phyloP scores from a whole-genome alignment of 495 filamentous ascomycete species.

The Podospora sp. region DNA sequence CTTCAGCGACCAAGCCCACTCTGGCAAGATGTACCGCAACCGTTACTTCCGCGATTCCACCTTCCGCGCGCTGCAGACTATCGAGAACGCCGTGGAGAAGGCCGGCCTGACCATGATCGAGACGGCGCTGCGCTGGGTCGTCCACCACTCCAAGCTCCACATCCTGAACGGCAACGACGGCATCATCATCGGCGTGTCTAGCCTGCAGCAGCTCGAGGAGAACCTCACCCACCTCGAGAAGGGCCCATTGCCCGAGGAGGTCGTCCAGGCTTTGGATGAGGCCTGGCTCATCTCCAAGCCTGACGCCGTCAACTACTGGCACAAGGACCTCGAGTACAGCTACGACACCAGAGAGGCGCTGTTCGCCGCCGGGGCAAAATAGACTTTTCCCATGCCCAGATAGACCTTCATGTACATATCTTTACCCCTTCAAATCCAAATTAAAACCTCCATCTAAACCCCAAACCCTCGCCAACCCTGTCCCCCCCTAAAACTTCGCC shows the following conservation, averaged over 20 bases:
- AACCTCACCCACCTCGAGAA: conserved; percentile 83
- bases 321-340: conserved; percentile 70
- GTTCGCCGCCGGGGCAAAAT: conserved; percentile 52
- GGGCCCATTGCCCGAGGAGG: conserved; percentile 83
- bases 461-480: too few species aligned
- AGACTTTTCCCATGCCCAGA: background rate
- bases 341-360: conserved; percentile 72
- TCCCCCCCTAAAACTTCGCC: conserved; percentile 11
- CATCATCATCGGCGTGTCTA: conserved; percentile 78
- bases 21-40: conserved; percentile 68
- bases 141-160: conserved; percentile 77
- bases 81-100: conserved; percentile 75
- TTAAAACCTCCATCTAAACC: too few species aligned
- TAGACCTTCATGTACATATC: background rate
- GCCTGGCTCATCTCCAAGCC: conserved; percentile 70
- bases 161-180: conserved; percentile 78
- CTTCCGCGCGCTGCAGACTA: conserved; percentile 72
- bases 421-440: background rate
- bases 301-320: conserved; percentile 75
- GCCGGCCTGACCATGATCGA: conserved; percentile 80
- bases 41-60: conserved; percentile 81
- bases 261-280: conserved; percentile 76
- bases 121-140: conserved; percentile 78
- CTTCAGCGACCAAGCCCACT: conserved; percentile 58
- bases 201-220: conserved; percentile 68